Evolutionary conservation across 257 asterid genomes (phyloP).

Genomic region (Solanum appendiculatum): DNA sequence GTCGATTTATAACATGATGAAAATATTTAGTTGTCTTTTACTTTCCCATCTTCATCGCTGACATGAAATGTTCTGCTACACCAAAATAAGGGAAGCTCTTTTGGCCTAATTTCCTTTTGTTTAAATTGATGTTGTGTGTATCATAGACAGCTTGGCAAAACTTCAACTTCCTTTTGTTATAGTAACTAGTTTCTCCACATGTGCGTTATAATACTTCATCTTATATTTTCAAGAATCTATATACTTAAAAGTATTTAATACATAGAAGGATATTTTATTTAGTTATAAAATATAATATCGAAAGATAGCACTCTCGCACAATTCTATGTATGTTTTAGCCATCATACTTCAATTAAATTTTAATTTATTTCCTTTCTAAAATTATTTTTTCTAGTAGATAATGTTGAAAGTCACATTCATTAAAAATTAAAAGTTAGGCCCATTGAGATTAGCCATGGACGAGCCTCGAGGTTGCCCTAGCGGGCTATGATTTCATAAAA

Average conservation of each 20-base stretch:
- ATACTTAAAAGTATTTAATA: not conserved
- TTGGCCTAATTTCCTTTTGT: not conserved
- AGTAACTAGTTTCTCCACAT: not conserved
- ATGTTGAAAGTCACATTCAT: not conserved
- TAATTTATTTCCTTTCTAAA: not conserved
- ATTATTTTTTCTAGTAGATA: not conserved
- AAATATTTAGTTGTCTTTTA: not conserved
- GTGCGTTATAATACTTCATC: not conserved
- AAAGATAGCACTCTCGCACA: not conserved
- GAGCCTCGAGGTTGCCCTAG: too few species aligned
- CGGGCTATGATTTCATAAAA: too few species aligned
- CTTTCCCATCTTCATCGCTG: not conserved
- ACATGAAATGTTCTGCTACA: not conserved
- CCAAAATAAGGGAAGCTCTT: not conserved
- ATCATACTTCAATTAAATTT: not conserved
- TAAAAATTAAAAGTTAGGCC: too few species aligned
- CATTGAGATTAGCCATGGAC: too few species aligned
- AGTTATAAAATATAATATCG: not conserved
- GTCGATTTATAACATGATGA: not conserved
- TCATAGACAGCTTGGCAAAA: not conserved
- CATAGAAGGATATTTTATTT: not conserved
- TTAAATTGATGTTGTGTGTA: not conserved
- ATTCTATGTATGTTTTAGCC: not conserved
- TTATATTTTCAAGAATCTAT: not conserved
- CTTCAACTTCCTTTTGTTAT: not conserved